phyloP scores from a whole-genome alignment of 2,329 filamentous ascomycete species.

The Neofusicoccum laricinum region DNA sequence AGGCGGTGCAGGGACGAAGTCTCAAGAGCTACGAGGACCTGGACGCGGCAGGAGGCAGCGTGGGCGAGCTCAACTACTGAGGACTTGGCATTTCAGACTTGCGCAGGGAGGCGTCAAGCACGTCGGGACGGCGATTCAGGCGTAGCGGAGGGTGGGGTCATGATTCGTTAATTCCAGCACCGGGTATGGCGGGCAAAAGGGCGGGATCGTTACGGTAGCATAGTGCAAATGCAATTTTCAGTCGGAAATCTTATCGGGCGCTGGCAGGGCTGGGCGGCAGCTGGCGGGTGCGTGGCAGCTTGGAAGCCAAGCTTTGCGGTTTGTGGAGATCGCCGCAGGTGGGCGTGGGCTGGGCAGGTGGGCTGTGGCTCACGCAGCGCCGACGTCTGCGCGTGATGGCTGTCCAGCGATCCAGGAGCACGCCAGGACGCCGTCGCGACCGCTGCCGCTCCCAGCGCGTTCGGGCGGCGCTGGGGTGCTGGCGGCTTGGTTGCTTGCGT shows the following conservation, averaged over 20 bases:
- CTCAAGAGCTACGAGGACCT: conserved; percentile 97
- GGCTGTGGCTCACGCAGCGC: background rate
- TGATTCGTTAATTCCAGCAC: background rate
- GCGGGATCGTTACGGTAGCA: background rate
- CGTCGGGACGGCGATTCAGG: conserved; percentile 3
- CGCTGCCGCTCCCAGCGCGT: background rate
- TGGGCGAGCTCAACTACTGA: conserved; percentile 88
- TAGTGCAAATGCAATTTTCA: background rate
- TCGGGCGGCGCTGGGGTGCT: background rate
- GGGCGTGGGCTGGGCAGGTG: background rate
- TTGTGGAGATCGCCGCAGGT: conserved; percentile 1
- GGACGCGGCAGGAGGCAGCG: conserved; percentile 69
- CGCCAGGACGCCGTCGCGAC: background rate
- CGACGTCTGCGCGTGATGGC: conserved; percentile 4
- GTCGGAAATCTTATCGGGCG: background rate
- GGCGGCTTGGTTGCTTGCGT: conserved; percentile 5
- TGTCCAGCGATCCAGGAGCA: background rate
- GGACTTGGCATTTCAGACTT: background rate
- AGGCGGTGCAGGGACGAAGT: conserved; percentile 88
- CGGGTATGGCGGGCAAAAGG: background rate
- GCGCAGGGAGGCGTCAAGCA: background rate
- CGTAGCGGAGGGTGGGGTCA: background rate
- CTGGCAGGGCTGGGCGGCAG: background rate
- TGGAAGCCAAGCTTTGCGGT: conserved; percentile 8
- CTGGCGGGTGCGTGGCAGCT: background rate